A percentile compares a stretch with the other conserved stretches of the same genome.
Conservation (phyloP, 768 basidiomycete species). For the Xerocomellus chrysenteron region DNA sequence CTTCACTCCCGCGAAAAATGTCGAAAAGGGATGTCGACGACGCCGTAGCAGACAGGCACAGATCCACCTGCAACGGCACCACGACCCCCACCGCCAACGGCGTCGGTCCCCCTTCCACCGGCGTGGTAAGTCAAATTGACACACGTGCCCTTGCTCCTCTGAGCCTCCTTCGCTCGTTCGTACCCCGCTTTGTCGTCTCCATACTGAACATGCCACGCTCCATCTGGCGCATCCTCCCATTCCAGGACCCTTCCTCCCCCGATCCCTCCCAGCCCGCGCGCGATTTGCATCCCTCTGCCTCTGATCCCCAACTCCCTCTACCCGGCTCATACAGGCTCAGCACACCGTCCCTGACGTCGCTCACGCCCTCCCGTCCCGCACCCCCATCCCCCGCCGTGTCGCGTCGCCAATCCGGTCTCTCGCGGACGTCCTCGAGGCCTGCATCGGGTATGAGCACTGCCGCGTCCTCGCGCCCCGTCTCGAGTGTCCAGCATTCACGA, state of each 20-base stretch:
- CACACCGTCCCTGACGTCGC: slow-evolving; percentile 31
- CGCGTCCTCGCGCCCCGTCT: slow-evolving; percentile 20
- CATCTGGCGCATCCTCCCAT: slow-evolving; percentile 24
- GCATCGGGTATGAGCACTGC: slow-evolving; percentile 18
- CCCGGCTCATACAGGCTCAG: slow-evolving; percentile 18
- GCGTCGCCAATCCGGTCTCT: slow-evolving; percentile 38
- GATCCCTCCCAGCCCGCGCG: slow-evolving; percentile 35
- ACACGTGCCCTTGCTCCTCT: slow-evolving; percentile 18
- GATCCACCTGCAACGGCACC: neutral
- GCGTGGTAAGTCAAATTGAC: slow-evolving; percentile 29
- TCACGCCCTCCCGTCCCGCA: slow-evolving; percentile 54
- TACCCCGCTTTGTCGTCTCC: slow-evolving; percentile 26
- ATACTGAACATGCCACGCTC: slow-evolving; percentile 31
- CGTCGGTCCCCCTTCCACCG: slow-evolving; percentile 4
- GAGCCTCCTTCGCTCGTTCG: slow-evolving; percentile 25
- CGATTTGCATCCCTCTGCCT: slow-evolving; percentile 20
- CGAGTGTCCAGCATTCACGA: slow-evolving; percentile 8
- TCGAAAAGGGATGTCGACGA: slow-evolving; percentile 24
- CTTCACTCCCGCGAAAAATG: slow-evolving; percentile 26
- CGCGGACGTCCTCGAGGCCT: slow-evolving; percentile 27
- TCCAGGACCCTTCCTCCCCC: slow-evolving; percentile 38
- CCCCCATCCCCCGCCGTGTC: slow-evolving; percentile 59
- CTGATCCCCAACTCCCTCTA: slow-evolving; percentile 4
- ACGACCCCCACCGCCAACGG: slow-evolving; percentile 1
- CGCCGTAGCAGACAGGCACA: neutral